Base-by-base conservation (phyloP, 306 rosid species). In the Leucaena leucocephala region DNA sequence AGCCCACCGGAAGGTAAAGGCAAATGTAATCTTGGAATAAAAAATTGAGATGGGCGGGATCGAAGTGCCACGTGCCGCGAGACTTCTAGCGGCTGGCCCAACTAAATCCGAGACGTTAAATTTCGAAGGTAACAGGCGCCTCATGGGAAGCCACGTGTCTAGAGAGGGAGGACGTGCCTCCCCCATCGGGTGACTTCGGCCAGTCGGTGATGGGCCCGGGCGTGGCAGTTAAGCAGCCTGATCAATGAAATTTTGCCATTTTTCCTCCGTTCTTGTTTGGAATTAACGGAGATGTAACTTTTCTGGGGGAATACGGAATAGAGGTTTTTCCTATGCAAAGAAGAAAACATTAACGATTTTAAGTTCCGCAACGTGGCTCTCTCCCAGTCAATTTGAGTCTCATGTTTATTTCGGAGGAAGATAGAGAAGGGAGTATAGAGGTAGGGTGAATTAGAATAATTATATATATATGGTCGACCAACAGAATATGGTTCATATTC, bases 141-240 rank as follows among this genome's bases (percentile, higher is more conserved):
- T 72, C 1, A 46, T 22, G 21, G 2, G 27, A 44, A 6, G 88
- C 77, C 88, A 83, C 82, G 88, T 86, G 83, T 77, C 45, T 0
- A 0, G 13, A 0, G 22, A 15, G 0, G 3, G 52, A 76, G 43
- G 38, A 84, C 86, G 86, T 84, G 86, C 80, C 83, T 35, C 8
- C 0, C 0, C 45, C 7, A n/a, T 2, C 3, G 54, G 19, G 76
- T 76, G 68, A 63, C 76, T 77, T 77, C 63, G 50, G 13, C 82
- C 81, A 71, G 85, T 81, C 83, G 82, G 85, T 74, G 83, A 16
- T 61, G 36, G 46, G 27, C 43, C 17, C 10, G 80, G 85, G 77
- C 82, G 86, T 84, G 86, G 74, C 55, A 85, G 86, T 85, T 85
- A 79, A 85, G 82, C 82, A 34, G 63, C 74, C 62, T 64, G 55